Base-by-base conservation (phyloP, 805 yeast genomes). In the Monosporozyma siamensis region DNA sequence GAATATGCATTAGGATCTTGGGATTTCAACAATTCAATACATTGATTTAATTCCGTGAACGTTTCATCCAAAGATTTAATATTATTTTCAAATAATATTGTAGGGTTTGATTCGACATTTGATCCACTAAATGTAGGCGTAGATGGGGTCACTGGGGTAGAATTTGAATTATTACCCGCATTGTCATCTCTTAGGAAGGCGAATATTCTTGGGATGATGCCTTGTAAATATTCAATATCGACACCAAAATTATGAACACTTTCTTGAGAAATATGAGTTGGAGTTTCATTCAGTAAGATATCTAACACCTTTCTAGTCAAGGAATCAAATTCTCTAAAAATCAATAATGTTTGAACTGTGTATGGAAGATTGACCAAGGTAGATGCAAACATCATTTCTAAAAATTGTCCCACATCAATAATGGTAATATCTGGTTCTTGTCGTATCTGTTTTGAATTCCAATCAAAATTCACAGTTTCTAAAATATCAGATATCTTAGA, bases 291-390 rank as follows among this genome's bases (percentile, higher is more conserved):
- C 36, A 77, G 67, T 46, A 89, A 67, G 7, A 79, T 68, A 35
- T 72, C 70, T 47, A 83, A 67, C 58, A 90, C 76, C 47, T 80
- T 76, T 32, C 80, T 75, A 0, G 94, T 79, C 46, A 92, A 73
- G 49, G 83, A 79, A 65, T 89, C 97, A 58, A 85, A 86, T 22
- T 90, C 87, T 56, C 95, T 75, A 50, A 87, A 79, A 46, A 89
- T 73, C n/a, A 94, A 75, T 46, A 88, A 66, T 3, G 90, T 79
- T 51, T 84, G 76, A 44, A 90, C 79, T 4, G 83, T 74, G 36
- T 72, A 72, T 0, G 97, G 97, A 38, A 92, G 68, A 45, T 82
- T 83, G 9, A 82, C 80, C 52, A 92, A 76, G 12, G 94, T 87
- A 1, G 95, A 80, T 41, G 81, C 77, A 57, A 90, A 87, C 72